Base-by-base conservation (phyloP, 1,284 basidiomycete genomes). In the Mycocalia duriaeana region DNA sequence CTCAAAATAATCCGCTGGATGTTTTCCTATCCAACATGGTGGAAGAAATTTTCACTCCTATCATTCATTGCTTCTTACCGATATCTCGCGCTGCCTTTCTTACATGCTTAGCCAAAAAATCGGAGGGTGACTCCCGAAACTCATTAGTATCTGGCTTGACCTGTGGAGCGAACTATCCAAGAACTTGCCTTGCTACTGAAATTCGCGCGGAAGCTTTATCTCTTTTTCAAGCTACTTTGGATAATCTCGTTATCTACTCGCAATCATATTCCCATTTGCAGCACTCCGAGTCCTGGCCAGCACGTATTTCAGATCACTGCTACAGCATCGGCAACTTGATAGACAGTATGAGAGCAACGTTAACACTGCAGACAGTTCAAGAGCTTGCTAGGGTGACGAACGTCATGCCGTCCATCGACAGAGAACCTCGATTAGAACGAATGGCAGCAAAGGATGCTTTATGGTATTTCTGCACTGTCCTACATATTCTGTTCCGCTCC, bases 401-500 rank as follows among this genome's bases (percentile, higher is more conserved):
- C 8, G 28, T 31, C 8, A 31, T n/a, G n/a, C n/a, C n/a, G n/a
- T n/a, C n/a, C n/a, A n/a, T n/a, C 8, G 28, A n/a, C 8, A 31
- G 8, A 8, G 28, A 31, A 31, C 8, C 8, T 31, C 28, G 28
- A n/a, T 8, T 31, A n/a, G n/a, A n/a, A n/a, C 62, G 58, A 40
- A 64, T 81, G 25, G 73, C 70, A 28, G 65, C 65, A 35, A 79
- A 79, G 55, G 79, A 81, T 53, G 56, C 73, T 25, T 47, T 75
- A 18, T 80, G 77, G 76, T 81, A 77, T 60, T 64, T 81, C 24
- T 80, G 77, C 53, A 68, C 67, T 24, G 53, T 70, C 22, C 59
- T 75, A 19, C 68, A 70, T 47, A 50, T 65, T 36, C 46, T 74
- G 31, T 60, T 19, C 20, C 11, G 24, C 18, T 22, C 18, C 39